Conservation (phyloP, 2,329 filamentous ascomycete species). For the Anthostomella pinea region DNA sequence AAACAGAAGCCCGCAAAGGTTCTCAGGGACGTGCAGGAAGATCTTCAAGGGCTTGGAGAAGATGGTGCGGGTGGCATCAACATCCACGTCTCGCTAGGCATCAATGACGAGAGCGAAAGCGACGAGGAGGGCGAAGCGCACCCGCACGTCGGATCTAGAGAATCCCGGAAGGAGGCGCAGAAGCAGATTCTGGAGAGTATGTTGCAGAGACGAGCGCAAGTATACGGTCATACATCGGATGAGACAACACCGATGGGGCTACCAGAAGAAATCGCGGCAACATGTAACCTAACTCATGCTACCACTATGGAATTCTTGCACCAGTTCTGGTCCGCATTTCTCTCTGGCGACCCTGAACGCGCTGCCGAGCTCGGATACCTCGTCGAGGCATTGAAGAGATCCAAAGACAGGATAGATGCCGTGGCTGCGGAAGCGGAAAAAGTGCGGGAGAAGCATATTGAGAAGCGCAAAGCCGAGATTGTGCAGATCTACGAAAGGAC, state of each 20-base stretch:
- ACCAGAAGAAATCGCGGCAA: constrained; percentile 54
- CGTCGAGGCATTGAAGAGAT: constrained; percentile 76
- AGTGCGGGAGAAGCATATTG: constrained; percentile 66
- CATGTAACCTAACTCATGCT: constrained; percentile 71
- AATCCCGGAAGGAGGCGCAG: constrained; percentile 62
- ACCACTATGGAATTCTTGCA: constrained; percentile 95
- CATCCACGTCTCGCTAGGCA: constrained; percentile 62
- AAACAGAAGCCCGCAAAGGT: constrained; percentile 69
- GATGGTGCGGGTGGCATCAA: constrained; percentile 52
- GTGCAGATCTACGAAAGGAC: constrained; percentile 69
- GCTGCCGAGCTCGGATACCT: constrained; percentile 78
- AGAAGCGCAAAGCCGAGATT: constrained; percentile 66
- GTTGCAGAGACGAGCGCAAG: constrained; percentile 57
- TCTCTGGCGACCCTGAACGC: constrained; percentile 81
- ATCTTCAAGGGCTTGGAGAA: constrained; percentile 53
- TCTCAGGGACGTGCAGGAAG: constrained; percentile 59
- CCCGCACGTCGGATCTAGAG: constrained; percentile 66
- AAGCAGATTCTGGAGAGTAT: constrained; percentile 65
- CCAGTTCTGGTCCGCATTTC: constrained; percentile 92
- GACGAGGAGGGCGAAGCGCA: constrained; percentile 58
- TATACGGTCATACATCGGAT: constrained; percentile 49
- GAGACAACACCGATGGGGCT: constrained; percentile 54
- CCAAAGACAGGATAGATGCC: constrained; percentile 73
- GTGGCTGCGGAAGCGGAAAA: constrained; percentile 78
- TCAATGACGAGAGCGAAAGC: constrained; percentile 68